A percentile compares a stretch with the other conserved stretches of the same genome.
Evolutionary conservation across 345 rosid genomes (phyloP).

Genomic region (Abelmoschus esculentus): DNA sequence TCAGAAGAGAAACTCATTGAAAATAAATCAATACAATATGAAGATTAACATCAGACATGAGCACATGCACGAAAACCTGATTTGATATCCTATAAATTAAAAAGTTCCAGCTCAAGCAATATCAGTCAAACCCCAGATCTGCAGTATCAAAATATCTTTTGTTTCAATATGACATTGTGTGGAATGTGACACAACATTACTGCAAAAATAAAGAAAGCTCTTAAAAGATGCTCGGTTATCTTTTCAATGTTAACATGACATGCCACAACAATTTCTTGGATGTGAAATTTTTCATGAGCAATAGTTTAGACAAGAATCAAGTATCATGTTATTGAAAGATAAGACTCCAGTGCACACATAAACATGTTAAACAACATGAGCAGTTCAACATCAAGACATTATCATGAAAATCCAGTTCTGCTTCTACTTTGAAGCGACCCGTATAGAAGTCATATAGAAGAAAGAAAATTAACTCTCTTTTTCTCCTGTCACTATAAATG

Average conservation of each 20-base stretch:
- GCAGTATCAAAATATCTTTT: not conserved
- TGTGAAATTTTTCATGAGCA: not conserved
- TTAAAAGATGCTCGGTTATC: not conserved
- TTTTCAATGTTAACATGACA: not conserved
- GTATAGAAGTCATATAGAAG: not conserved
- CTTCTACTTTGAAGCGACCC: not conserved
- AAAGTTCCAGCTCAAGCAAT: not conserved
- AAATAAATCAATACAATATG: not conserved
- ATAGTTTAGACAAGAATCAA: not conserved
- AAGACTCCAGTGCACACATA: not conserved
- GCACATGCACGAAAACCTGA: not conserved
- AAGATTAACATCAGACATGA: not conserved
- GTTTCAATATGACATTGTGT: not conserved
- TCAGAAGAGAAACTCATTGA: not conserved
- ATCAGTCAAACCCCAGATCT: not conserved
- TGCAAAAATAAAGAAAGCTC: not conserved
- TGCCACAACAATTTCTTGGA: not conserved
- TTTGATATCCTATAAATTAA: not conserved
- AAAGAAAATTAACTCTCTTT: not conserved
- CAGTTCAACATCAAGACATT: conserved; percentile 3
- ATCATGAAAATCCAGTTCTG: not conserved
- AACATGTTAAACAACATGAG: not conserved
- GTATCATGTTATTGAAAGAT: not conserved
- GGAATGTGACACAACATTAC: not conserved
- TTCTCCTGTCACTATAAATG: not conserved